Conservation (phyloP, 257 asterid species). For the Dorcoceras hygrometricum region DNA sequence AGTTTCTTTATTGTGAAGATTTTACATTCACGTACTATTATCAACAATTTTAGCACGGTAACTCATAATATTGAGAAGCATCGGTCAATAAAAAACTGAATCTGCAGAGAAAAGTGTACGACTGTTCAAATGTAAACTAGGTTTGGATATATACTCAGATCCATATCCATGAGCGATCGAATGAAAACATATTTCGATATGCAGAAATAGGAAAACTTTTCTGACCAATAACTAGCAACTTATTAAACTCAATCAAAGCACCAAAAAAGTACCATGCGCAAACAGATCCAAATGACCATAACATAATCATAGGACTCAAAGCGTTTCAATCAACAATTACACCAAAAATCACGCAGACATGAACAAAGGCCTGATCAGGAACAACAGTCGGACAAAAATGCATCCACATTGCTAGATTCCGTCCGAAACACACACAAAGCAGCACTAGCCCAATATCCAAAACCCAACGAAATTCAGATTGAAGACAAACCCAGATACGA, state of each 20-base stretch:
- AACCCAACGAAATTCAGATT: constrained; percentile 17
- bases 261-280: neutral
- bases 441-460: constrained; percentile 3
- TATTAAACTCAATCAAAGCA: neutral
- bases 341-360: neutral
- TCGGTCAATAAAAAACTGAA: neutral
- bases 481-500: constrained; percentile 17
- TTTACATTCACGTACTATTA: constrained; percentile 9
- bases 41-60: neutral
- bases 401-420: constrained; percentile 5
- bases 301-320: neutral
- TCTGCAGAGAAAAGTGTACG: neutral
- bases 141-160: no score
- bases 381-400: neutral
- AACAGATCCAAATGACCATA: neutral
- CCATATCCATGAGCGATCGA: neutral
- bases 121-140: neutral
- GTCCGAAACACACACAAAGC: neutral
- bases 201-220: neutral
- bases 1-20: neutral
- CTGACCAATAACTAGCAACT: neutral
- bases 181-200: neutral
- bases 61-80: constrained; percentile 14
- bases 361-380: neutral
- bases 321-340: neutral